Conservation (phyloP, 768 basidiomycete genomes). For the Boletales sp. region DNA sequence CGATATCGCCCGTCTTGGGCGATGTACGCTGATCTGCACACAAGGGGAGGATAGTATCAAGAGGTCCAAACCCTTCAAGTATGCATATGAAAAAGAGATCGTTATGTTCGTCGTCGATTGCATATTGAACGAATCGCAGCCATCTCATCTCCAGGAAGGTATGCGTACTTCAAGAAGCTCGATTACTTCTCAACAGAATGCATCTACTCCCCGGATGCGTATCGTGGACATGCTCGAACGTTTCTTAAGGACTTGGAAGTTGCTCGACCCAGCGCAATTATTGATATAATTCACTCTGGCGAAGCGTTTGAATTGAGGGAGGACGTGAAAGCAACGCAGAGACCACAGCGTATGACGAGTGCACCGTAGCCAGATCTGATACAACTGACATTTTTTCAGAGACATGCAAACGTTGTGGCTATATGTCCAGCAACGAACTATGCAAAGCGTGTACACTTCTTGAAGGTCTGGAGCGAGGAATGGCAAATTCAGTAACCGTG, state of each 20-base stretch:
- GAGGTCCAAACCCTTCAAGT: conserved; percentile 99
- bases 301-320: conserved; percentile 87
- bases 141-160: conserved; percentile 50
- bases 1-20: conserved; percentile 89
- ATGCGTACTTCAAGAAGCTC: conserved; percentile 98
- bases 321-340: conserved; percentile 80
- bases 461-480: conserved; percentile 86
- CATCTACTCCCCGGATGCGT: conserved; percentile 98
- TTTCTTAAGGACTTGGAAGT: conserved; percentile 96
- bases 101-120: conserved; percentile 68
- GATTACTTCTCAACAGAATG: conserved; percentile 99
- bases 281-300: conserved; percentile 96
- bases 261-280: conserved; percentile 89
- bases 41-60: conserved; percentile 96
- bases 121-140: neutral
- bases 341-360: conserved; percentile 68
- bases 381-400: conserved; percentile 42
- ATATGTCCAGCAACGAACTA: conserved; percentile 95
- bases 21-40: conserved; percentile 94
- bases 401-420: conserved; percentile 88
- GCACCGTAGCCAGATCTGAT: neutral
- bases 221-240: conserved; percentile 90
- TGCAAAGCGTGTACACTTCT: conserved; percentile 91
- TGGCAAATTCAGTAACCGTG: conserved; percentile 62
- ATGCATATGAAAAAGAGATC: conserved; percentile 99